Conservation (phyloP, 768 basidiomycete genomes). For the Rhodosporidiobolus sp. region DNA sequence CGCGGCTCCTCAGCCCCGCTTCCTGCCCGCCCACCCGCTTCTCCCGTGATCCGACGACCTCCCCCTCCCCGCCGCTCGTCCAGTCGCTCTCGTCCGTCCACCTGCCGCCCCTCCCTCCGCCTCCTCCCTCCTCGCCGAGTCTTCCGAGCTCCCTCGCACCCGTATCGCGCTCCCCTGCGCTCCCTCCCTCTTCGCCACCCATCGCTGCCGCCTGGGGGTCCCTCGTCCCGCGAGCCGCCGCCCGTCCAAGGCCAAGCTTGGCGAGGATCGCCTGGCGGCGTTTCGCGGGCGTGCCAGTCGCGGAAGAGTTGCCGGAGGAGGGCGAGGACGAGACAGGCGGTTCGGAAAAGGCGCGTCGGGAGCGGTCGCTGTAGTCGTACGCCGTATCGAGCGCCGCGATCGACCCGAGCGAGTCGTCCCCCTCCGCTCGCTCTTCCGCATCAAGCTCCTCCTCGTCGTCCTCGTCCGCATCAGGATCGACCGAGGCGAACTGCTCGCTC, state of each 20-base stretch:
- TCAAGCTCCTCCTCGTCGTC: background rate
- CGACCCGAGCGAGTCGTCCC: no score
- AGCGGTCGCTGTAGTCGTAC: no score
- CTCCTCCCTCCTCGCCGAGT: background rate
- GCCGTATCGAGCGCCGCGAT: no score
- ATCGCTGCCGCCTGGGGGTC: background rate
- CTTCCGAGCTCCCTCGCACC: background rate
- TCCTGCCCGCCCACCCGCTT: background rate
- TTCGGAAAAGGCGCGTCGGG: background rate
- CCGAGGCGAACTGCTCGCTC: background rate
- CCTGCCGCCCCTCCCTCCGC: background rate
- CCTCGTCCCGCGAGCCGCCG: background rate
- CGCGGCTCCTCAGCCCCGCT: background rate
- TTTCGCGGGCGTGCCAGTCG: background rate
- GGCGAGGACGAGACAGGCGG: background rate
- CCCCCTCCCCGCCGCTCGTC: slow-evolving; percentile 11
- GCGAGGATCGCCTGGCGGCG: slow-evolving; percentile 19
- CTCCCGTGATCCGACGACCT: background rate
- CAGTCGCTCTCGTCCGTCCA: slow-evolving; percentile 7
- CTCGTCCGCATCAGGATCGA: background rate
- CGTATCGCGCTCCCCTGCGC: background rate
- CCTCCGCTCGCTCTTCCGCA: no score
- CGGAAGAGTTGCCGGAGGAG: background rate
- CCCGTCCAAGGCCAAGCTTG: slow-evolving; percentile 8
- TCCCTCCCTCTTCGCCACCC: background rate